Evolutionary conservation across 495 filamentous ascomycete species (phyloP).

Genomic region (Penicillium cosmopolitanum): DNA sequence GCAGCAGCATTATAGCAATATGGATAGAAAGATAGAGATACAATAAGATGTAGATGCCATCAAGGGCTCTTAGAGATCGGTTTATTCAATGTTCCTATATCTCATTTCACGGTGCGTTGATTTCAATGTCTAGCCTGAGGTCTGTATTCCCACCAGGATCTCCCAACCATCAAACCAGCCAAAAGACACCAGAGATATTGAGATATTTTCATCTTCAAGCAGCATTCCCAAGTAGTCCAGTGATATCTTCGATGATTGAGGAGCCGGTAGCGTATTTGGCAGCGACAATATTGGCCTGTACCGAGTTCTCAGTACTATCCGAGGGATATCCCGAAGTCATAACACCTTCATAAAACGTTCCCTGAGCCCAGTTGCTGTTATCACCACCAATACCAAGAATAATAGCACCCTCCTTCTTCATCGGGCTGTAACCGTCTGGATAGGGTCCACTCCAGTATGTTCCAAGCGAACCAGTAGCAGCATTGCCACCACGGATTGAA

Average conservation of each 20-base stretch:
- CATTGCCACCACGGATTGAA: conserved; percentile 57
- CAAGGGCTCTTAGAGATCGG: too few relatives aligned
- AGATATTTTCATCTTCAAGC: background rate
- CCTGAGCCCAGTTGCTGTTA: conserved; percentile 57
- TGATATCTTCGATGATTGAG: background rate
- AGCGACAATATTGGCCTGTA: conserved; percentile 62
- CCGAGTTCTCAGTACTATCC: conserved; percentile 55
- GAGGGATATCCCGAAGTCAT: conserved; percentile 63
- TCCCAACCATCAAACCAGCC: background rate
- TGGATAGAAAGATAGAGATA: too few relatives aligned
- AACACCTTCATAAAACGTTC: conserved; percentile 63
- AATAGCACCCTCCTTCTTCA: conserved; percentile 62
- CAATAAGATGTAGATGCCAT: too few relatives aligned
- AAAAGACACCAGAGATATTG: background rate
- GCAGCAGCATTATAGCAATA: too few relatives aligned
- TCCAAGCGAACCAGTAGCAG: conserved; percentile 54
- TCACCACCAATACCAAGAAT: conserved; percentile 62
- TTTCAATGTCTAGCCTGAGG: background rate
- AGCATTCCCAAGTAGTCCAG: background rate
- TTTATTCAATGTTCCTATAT: too few relatives aligned
- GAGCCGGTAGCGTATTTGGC: conserved; percentile 49
- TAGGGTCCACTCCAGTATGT: conserved; percentile 57
- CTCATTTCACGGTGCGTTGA: too few relatives aligned
- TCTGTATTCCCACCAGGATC: background rate
- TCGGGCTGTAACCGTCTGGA: conserved; percentile 59